These are phyloP conservation scores for Sporothrix protearum DNA, from an alignment of 2,329 filamentous ascomycete genomes.

Conservation along the genomic window DNA sequence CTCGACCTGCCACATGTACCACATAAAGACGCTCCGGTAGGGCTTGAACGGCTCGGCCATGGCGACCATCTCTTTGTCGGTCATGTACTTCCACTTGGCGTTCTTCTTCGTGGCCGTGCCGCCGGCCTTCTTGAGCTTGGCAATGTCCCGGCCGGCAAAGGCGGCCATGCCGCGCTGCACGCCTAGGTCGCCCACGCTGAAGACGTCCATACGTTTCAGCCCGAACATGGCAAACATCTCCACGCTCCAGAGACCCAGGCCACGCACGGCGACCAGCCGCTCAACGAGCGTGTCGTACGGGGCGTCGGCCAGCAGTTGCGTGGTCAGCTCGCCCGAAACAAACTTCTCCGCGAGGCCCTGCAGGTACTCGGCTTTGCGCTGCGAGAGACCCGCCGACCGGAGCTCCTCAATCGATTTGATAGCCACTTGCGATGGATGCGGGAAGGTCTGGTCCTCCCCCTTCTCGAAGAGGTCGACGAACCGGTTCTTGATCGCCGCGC, in stretches of 20 bases:
- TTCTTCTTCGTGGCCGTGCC: constrained; percentile 60
- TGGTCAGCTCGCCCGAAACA: constrained; percentile 66
- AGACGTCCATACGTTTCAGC: constrained; percentile 92
- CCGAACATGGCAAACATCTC: constrained; percentile 98
- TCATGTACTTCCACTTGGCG: constrained; percentile 98
- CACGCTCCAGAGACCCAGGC: constrained; percentile 84
- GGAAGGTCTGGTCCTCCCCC: constrained; percentile 52
- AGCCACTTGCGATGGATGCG: constrained; percentile 70
- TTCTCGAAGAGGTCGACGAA: constrained; percentile 69
- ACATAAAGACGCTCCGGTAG: constrained; percentile 93
- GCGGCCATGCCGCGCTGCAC: constrained; percentile 94
- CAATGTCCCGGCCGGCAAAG: constrained; percentile 76
- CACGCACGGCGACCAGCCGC: constrained; percentile 78
- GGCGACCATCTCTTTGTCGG: constrained; percentile 85
- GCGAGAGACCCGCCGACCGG: constrained; percentile 81
- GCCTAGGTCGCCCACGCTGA: constrained; percentile 85
- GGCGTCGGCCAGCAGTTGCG: constrained; percentile 70
- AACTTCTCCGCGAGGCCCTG: constrained; percentile 83
- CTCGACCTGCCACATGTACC: constrained; percentile 93
- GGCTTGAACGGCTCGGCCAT: constrained; percentile 75
- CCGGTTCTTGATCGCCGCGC: constrained; percentile 84
- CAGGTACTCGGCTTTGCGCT: constrained; percentile 95
- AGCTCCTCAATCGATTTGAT: constrained; percentile 61
- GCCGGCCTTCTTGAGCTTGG: constrained; percentile 67
- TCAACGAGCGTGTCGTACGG: constrained; percentile 82